Percentiles rank a stretch among this genome's conserved stretches.
Evolutionary conservation across 306 rosid genomes (phyloP).

Genomic region (Glycyrrhiza uralensis): DNA sequence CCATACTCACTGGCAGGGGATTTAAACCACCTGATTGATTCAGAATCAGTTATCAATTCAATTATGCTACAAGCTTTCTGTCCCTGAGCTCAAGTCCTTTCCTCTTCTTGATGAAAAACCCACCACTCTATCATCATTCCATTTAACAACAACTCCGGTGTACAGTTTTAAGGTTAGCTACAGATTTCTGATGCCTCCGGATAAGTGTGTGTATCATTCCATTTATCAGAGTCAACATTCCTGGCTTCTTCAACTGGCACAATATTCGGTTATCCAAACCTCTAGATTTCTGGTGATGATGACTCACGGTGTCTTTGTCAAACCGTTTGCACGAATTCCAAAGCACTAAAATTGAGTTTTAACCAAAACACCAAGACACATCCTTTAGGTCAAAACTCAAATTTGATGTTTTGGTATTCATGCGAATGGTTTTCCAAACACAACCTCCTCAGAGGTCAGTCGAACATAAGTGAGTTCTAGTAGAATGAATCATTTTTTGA

Average conservation of each 20-base stretch:
- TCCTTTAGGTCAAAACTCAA: too few species aligned
- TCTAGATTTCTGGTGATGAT: conserved; percentile 47
- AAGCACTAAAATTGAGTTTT: too few species aligned
- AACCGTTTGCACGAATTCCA: too few species aligned
- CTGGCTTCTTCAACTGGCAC: conserved; percentile 20
- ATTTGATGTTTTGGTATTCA: too few species aligned
- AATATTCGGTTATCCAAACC: conserved; percentile 42
- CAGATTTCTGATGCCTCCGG: conserved; percentile 57
- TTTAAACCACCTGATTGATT: conserved; percentile 40
- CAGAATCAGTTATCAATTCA: conserved; percentile 33
- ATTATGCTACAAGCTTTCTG: conserved; percentile 46
- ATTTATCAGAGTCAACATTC: conserved; percentile 36
- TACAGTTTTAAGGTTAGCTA: conserved; percentile 34
- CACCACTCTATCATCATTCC: conserved; percentile 38
- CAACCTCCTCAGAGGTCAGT: conserved; percentile 11
- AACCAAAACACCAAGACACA: too few species aligned
- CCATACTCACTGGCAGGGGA: conserved; percentile 33
- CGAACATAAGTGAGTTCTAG: conserved; percentile 14
- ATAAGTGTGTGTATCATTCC: conserved; percentile 43
- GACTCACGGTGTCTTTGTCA: too few species aligned
- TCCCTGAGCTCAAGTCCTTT: conserved; percentile 61
- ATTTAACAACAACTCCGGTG: conserved; percentile 51
- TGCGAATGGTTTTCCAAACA: too few species aligned
- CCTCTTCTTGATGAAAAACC: conserved; percentile 50
- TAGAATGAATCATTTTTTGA: conserved; percentile 33